A percentile compares a stretch with the other conserved stretches of the same genome.
Conservation (phyloP, 257 asterid genomes). For the Nicotiana sylvestris region DNA sequence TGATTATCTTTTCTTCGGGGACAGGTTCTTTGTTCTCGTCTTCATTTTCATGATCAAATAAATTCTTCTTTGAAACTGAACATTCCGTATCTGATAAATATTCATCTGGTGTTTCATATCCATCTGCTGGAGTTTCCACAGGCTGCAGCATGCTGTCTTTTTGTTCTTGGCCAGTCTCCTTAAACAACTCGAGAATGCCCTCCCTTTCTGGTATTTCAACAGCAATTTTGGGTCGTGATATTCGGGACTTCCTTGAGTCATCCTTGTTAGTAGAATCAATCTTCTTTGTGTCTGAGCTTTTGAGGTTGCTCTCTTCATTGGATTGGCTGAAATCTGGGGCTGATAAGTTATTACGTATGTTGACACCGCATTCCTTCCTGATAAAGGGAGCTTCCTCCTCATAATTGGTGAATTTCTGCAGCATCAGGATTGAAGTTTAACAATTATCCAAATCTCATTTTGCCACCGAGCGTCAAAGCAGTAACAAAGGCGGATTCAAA, state of each 20-base stretch:
- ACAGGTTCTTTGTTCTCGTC: slow-evolving; percentile 40
- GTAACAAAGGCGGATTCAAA: neutral
- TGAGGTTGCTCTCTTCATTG: slow-evolving; percentile 13
- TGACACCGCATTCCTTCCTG: slow-evolving; percentile 10
- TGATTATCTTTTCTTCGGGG: slow-evolving; percentile 56
- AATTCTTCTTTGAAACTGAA: slow-evolving; percentile 48
- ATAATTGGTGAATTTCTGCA: slow-evolving; percentile 57
- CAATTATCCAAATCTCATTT: neutral
- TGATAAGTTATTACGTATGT: slow-evolving; percentile 23
- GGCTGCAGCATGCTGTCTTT: neutral
- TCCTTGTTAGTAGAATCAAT: neutral
- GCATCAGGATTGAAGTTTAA: neutral
- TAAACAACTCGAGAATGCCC: slow-evolving; percentile 33
- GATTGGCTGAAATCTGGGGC: neutral
- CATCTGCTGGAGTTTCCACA: slow-evolving; percentile 42
- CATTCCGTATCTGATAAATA: slow-evolving; percentile 50
- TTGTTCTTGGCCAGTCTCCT: slow-evolving; percentile 11
- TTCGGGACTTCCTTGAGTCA: slow-evolving; percentile 26
- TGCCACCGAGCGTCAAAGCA: neutral
- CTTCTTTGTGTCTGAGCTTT: slow-evolving; percentile 19
- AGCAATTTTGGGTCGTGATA: slow-evolving; percentile 45
- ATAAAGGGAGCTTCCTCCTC: slow-evolving; percentile 40
- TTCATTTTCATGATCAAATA: slow-evolving; percentile 37
- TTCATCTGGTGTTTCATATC: slow-evolving; percentile 76
- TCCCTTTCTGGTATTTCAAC: slow-evolving; percentile 57